Percentiles rank a stretch among this genome's conserved stretches.
phyloP scores from a whole-genome alignment of 345 rosid species.

The Psidium guajava region DNA sequence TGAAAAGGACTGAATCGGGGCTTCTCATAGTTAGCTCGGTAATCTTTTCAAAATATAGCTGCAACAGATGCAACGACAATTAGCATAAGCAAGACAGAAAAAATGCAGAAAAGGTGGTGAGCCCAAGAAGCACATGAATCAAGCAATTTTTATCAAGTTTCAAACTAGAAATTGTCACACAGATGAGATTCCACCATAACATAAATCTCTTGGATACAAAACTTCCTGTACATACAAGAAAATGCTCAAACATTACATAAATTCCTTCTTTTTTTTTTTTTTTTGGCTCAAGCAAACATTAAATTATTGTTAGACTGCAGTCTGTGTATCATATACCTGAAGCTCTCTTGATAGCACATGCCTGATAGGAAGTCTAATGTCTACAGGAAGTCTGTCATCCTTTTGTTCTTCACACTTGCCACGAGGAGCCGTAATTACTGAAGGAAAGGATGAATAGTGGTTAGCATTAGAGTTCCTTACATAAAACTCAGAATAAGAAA shows the following conservation, averaged over 20 bases:
- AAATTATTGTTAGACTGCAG: slow-evolving; percentile 29
- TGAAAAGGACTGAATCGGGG: slow-evolving; percentile 66
- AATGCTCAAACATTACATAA: background rate
- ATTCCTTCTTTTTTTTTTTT: background rate
- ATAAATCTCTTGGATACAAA: background rate
- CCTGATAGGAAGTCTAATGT: slow-evolving; percentile 77
- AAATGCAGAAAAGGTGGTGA: background rate
- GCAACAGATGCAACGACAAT: slow-evolving; percentile 7
- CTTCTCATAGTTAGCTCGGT: slow-evolving; percentile 71
- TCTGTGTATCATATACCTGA: slow-evolving; percentile 40
- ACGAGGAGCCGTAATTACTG: slow-evolving; percentile 67
- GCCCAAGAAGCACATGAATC: background rate
- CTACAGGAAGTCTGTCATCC: slow-evolving; percentile 56
- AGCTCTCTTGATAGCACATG: slow-evolving; percentile 87
- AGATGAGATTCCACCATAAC: background rate
- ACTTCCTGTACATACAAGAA: background rate
- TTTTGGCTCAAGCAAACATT: background rate
- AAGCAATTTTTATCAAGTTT: background rate
- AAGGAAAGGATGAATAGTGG: slow-evolving; percentile 5
- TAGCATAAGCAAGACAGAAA: background rate
- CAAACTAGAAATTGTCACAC: background rate
- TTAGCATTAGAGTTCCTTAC: background rate
- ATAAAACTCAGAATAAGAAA: background rate
- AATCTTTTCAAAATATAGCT: slow-evolving; percentile 94
- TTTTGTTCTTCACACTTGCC: slow-evolving; percentile 44